A percentile compares a stretch with the other conserved stretches of the same genome.
Evolutionary conservation across 2,329 filamentous ascomycete genomes (phyloP).

Genomic region (Raffaelea ambrosiae): DNA sequence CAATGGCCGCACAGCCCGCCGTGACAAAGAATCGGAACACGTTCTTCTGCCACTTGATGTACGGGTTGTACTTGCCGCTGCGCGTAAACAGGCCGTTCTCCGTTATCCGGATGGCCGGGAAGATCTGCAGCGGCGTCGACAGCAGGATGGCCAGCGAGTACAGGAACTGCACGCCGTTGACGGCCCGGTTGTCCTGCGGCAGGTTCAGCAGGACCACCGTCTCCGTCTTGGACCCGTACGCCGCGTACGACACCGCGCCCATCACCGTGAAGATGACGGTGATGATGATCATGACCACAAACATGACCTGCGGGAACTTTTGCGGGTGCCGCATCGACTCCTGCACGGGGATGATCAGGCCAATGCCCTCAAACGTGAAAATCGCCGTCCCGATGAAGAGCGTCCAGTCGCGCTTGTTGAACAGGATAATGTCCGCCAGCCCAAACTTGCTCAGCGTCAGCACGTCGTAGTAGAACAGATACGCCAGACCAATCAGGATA

Average conservation of each 20-base stretch:
- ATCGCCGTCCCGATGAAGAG: slow-evolving; percentile 98
- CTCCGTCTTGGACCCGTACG: slow-evolving; percentile 90
- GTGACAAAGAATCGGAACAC: slow-evolving; percentile 91
- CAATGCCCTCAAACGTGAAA: slow-evolving; percentile 97
- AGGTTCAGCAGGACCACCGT: slow-evolving; percentile 95
- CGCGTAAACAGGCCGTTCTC: slow-evolving; percentile 90
- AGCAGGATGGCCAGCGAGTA: slow-evolving; percentile 97
- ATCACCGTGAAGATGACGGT: slow-evolving; percentile 84
- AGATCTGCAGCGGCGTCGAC: slow-evolving; percentile 91
- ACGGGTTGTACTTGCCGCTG: slow-evolving; percentile 95
- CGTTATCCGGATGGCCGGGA: slow-evolving; percentile 93
- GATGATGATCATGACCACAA: slow-evolving; percentile 89
- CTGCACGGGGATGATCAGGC: slow-evolving; percentile 95
- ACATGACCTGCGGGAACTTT: slow-evolving; percentile 85
- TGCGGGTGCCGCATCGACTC: slow-evolving; percentile 88
- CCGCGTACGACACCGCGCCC: slow-evolving; percentile 89
- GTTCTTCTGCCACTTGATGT: slow-evolving; percentile 99
- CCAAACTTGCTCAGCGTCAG: slow-evolving; percentile 70
- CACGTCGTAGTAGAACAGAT: slow-evolving; percentile 93
- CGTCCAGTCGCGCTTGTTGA: slow-evolving; percentile 90
- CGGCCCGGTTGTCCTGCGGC: slow-evolving; percentile 88
- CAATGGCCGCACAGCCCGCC: slow-evolving; percentile 73
- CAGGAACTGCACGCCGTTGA: slow-evolving; percentile 92
- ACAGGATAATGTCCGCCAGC: slow-evolving; percentile 76
- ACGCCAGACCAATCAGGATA: slow-evolving; percentile 84